phyloP scores from a whole-genome alignment of 345 rosid genomes.

The Sapria himalayana region DNA sequence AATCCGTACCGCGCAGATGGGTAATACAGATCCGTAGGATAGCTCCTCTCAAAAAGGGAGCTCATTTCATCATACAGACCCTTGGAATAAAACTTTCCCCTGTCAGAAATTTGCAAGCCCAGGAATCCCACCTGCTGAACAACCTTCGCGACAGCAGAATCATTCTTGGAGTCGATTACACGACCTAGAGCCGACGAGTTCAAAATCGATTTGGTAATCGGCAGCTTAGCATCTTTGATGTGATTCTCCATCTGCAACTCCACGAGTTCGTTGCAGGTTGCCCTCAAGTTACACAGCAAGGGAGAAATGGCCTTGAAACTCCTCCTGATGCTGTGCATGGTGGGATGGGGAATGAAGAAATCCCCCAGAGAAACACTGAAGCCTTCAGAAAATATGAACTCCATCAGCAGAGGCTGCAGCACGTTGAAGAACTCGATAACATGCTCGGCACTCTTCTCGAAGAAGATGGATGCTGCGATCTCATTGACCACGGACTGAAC shows the following conservation, averaged over 20 bases:
- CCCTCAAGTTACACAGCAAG: constrained; percentile 32
- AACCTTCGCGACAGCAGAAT: constrained; percentile 43
- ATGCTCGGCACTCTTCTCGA: constrained; percentile 54
- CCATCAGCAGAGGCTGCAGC: constrained; percentile 78
- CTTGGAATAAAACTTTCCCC: constrained; percentile 64
- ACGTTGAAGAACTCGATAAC: constrained; percentile 48
- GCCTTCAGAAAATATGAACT: constrained; percentile 38
- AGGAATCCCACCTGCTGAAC: constrained; percentile 78
- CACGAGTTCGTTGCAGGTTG: constrained; percentile 36
- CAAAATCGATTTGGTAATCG: constrained; percentile 30
- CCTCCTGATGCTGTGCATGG: constrained; percentile 16
- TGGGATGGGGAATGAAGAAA: constrained; percentile 31
- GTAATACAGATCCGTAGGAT: constrained; percentile 27
- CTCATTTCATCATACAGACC: constrained; percentile 60
- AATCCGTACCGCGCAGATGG: constrained; percentile 62
- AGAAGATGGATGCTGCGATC: constrained; percentile 36
- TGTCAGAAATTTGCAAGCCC: constrained; percentile 73
- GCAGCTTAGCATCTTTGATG: constrained; percentile 28
- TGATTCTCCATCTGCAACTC: constrained; percentile 54
- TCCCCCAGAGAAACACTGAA: constrained; percentile 56
- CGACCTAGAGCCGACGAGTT: constrained; percentile 42
- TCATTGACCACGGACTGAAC: constrained; percentile 34
- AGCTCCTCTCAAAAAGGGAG: constrained; percentile 29
- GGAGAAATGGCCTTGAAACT: constrained; percentile 26
- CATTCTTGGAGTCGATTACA: constrained; percentile 62